Base-by-base conservation (phyloP, 2,329 filamentous ascomycete species). In the Gnomoniopsis sp. region DNA sequence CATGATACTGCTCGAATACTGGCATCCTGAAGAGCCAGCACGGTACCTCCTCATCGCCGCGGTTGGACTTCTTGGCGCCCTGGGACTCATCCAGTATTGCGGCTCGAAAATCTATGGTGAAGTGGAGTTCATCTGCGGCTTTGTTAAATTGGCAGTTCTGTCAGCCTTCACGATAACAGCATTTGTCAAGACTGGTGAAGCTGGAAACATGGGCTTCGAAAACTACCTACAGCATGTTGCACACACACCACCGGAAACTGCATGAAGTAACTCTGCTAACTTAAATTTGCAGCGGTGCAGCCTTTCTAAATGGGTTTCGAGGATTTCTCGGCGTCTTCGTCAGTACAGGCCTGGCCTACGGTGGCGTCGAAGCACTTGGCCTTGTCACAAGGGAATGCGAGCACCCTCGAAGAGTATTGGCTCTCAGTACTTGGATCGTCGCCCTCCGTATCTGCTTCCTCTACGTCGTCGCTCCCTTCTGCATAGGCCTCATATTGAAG, bases 81-180 rank as follows among this genome's bases (percentile, higher is more conserved):
- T 47, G 44, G 44, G 19, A 6, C n/a, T 19, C 10, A 47, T 47
- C 21, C 78, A 61, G 44, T 26, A 46, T 10, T 58, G 78, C 49
- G 80, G 80, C 1, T 77, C 80, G 8, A 69, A 66, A 46, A 74
- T 74, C 62, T 79, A 74, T 61, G 77, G 68, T 62, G 77, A 75
- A 68, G 75, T 81, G 38, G 82, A 85, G 65, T 82, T 83, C 57
- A 64, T 77, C 17, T 77, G 84, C n/a, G 75, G 75, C 33, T 69
- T 78, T 11, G 75, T 82, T 60, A 84, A 84, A 65, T 73, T 83
- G 58, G 60, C 74, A 33, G 80, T 82, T 34, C 74, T 81, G 63
- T 69, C 79, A 23, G 79, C 80, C 19, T 87, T 87, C 69, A 82
- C 86, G 61, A 72, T 86, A 56, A 71, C 83, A 4, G 81, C 79